Base-by-base conservation (phyloP, 306 rosid genomes). In the Acmispon strigosus region DNA sequence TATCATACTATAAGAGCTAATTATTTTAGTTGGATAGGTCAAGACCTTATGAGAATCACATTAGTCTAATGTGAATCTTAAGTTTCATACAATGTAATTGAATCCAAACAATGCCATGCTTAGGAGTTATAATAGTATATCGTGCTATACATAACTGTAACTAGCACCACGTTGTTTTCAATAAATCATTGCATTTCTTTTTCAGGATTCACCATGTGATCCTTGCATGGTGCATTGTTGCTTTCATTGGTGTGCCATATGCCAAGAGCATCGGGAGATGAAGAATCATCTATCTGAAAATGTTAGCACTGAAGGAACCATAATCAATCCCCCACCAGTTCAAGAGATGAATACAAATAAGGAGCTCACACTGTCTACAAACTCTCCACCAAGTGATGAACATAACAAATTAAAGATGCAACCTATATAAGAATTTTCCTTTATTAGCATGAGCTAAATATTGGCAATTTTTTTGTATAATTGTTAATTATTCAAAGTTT, bases 231-330 rank as follows among this genome's bases (percentile, higher is more conserved):
- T 64, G n/a, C 70, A 64, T 10, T 64, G 70, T 4, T 64, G 70
- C 19, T 1, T 64, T 42, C 70, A 64, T 45, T 64, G 70, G 70
- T 64, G 70, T 64, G 70, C 70, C 15, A 24, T 64, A 64, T 64
- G 70, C 24, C 70, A 44, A 64, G 70, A 64, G 42, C 70, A 64
- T 24, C 22, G 70, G 45, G 70, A 64, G 15, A 64, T 64, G 70
- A 64, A 47, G 42, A 44, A 64, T 2, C 70, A 64, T 64, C 4
- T 64, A 44, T 44, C 55, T 64, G 55, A 64, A 5, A 63, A 43
- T 1, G 14, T 16, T 13, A 63, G 11, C 43, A 39, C 6, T 44
- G 55, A 44, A 8, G 70, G 9, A 64, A 64, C 70, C 5, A 44
- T 64, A 44, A 3, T n/a, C 22, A 64, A 8, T 64, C 70, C 70